Percentiles rank a stretch among this genome's conserved stretches.
These are phyloP conservation scores for Mucor indicus DNA, from an alignment of 371 early-diverging fungal genomes.

Conservation along the genomic window DNA sequence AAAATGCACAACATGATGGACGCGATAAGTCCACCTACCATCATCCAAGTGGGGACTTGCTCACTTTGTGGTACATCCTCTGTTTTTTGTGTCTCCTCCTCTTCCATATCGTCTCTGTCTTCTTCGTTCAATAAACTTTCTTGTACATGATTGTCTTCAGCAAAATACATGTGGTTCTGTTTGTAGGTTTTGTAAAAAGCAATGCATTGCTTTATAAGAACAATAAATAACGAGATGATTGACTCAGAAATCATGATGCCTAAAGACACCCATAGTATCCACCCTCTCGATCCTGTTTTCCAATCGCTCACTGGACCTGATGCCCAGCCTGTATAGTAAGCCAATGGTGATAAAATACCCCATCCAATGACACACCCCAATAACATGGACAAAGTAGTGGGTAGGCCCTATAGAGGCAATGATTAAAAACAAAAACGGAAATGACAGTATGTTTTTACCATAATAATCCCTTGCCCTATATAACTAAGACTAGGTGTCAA, in stretches of 20 bases:
- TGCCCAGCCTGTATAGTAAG: slow-evolving; percentile 69
- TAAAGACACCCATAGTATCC: slow-evolving; percentile 79
- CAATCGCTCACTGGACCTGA: slow-evolving; percentile 67
- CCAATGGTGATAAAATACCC: slow-evolving; percentile 71
- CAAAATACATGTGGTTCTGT: background rate
- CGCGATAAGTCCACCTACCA: slow-evolving; percentile 56
- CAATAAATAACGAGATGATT: slow-evolving; percentile 55
- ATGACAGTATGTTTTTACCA: slow-evolving; percentile 33
- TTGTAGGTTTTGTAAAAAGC: too few relatives aligned
- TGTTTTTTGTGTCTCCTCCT: slow-evolving; percentile 30
- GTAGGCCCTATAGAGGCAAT: slow-evolving; percentile 49
- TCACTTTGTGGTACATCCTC: slow-evolving; percentile 39
- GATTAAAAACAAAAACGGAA: background rate
- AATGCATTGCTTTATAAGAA: slow-evolving; percentile 22
- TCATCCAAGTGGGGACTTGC: slow-evolving; percentile 55
- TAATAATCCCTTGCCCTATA: slow-evolving; percentile 78
- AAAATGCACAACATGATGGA: slow-evolving; percentile 58
- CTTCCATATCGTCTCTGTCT: background rate
- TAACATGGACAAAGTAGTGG: slow-evolving; percentile 69
- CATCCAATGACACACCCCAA: slow-evolving; percentile 74
- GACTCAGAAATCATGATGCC: slow-evolving; percentile 79
- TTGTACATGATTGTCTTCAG: background rate
- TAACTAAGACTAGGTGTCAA: slow-evolving; percentile 74
- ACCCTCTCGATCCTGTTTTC: slow-evolving; percentile 68
- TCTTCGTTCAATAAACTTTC: background rate